Evolutionary conservation across 257 asterid genomes (phyloP), one percentile per base, ranked within the genome.

Genomic region (Solanum verrucosum): DNA sequence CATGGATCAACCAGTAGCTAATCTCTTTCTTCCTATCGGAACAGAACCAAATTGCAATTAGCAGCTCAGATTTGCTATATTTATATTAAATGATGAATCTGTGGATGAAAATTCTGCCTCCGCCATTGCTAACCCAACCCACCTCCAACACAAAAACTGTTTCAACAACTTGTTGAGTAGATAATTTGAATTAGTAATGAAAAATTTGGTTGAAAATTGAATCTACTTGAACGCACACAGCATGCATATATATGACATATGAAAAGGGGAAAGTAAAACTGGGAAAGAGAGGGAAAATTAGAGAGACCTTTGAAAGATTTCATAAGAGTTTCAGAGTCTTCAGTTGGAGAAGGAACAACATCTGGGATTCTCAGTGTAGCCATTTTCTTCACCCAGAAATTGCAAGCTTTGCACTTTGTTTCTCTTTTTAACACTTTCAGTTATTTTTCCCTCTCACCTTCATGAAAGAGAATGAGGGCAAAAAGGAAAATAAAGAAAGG

Each of bases 321-420:
- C 42, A 79, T 85, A 90, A 96, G 94, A 3, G 65, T 86, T 89
- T 92, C 92, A 84, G 92, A 95, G 89, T 96, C 99, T 67, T 91
- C 82, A 67, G 87, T 85, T 29, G 98, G 98, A 89, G 98, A 89
- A 37, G 97, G 98, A 91, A 93, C 92, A 15, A 46, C 87, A 13
- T 90, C 92, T 23, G 99, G 96, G 23, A 94, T 35, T 77, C 91
- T 89, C 9, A 96, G 40, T 2, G 98, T 94, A 46, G 92, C 91
- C 98, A 95, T 95, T 87, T 23, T 31, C 29, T 42, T 44, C 34
- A 38, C 27, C 77, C n/a, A 71, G 82, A 38, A 33, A 38, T n/a
- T 65, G 49, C 29, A 65, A 33, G 72, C 29, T 35, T 8, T 23
- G 84, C 18, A 8, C 33, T 56, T 25, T 35, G 49, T 87, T 10